Base-by-base conservation (phyloP, 1,139 yeast species). In the Candida tropicalis region DNA sequence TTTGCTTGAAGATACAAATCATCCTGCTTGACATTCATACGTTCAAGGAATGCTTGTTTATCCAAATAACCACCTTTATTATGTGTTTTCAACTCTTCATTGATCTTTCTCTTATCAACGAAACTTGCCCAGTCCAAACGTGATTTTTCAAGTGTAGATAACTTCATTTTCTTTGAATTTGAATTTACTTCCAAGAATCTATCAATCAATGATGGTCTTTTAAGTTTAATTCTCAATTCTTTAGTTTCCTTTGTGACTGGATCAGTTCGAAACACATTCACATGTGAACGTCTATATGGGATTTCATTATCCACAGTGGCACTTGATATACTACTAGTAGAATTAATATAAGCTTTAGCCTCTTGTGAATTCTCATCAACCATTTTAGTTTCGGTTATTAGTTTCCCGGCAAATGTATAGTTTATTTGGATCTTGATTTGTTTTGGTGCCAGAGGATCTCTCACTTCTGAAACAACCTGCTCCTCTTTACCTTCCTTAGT, bases 121-220 rank as follows among this genome's bases (percentile, higher is more conserved):
- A 87, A 91, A 47, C 89, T 82, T 1, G 96, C 95, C 97, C 99
- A 93, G 63, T 93, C 99, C 45, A 93, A 73, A 48, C 96, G 75
- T 2, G 96, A 87, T 62, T 93, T 93, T 61, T 95, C 98, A 49
- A 93, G 70, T 0, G 99, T 95, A 15, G 96, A 87, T 48, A 95
- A 72, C 61, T 90, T 91, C 46, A 43, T 35, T 38, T 83, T 81
- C 45, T 65, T 63, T 48, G 68, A 69, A 53, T 59, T 68, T 6
- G 70, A 68, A 27, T 57, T 58, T 0, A 63, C 44, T 3, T 59
- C 45, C 35, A 73, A 48, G 41, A 73, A 72, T 54, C 70, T 89
- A 53, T 89, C 97, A 23, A 90, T 71, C 38, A 91, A 66, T 5
- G 95, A 82, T 2, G 88, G 84, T 50, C 96, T 71, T 58, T 88